Percentiles rank a stretch among this genome's conserved stretches.
phyloP scores from a whole-genome alignment of 306 rosid genomes.

The Pueraria montana region DNA sequence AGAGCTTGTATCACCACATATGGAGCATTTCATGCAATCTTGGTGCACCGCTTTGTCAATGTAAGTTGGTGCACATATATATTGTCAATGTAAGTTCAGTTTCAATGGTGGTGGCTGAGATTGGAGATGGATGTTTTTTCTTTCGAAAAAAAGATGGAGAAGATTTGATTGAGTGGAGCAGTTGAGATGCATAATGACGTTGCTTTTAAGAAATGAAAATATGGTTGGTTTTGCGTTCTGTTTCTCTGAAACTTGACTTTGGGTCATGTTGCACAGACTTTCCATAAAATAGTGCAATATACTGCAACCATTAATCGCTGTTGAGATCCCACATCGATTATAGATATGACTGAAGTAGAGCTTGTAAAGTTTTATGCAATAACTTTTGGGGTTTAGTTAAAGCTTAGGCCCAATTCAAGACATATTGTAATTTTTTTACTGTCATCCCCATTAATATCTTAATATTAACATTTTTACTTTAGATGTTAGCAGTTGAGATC shows the following conservation, averaged over 20 bases:
- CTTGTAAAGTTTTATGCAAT: not conserved
- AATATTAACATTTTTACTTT: not conserved
- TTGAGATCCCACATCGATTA: not conserved
- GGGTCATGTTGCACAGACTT: too few relatives aligned
- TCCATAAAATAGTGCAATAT: too few relatives aligned
- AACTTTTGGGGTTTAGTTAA: not conserved
- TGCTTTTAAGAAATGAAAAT: too few relatives aligned
- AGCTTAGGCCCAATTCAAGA: not conserved
- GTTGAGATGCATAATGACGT: too few relatives aligned
- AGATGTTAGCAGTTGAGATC: not conserved
- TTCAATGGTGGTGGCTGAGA: too few relatives aligned
- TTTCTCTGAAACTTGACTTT: too few relatives aligned
- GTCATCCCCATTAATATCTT: slow-evolving; percentile 8
- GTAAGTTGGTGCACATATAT: too few relatives aligned
- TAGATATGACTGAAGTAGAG: not conserved
- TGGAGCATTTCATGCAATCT: slow-evolving; percentile 97
- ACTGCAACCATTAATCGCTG: slow-evolving; percentile 1
- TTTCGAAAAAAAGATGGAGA: too few relatives aligned
- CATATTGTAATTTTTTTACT: not conserved
- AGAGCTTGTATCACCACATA: slow-evolving; percentile 92
- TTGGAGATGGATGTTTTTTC: too few relatives aligned
- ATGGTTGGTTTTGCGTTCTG: too few relatives aligned
- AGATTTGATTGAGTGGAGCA: too few relatives aligned
- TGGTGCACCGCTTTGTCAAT: slow-evolving; percentile 97
- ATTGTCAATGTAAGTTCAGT: too few relatives aligned